Evolutionary conservation across 2,329 filamentous ascomycete genomes (phyloP).

Genomic region (Periglandula ipomoeae): DNA sequence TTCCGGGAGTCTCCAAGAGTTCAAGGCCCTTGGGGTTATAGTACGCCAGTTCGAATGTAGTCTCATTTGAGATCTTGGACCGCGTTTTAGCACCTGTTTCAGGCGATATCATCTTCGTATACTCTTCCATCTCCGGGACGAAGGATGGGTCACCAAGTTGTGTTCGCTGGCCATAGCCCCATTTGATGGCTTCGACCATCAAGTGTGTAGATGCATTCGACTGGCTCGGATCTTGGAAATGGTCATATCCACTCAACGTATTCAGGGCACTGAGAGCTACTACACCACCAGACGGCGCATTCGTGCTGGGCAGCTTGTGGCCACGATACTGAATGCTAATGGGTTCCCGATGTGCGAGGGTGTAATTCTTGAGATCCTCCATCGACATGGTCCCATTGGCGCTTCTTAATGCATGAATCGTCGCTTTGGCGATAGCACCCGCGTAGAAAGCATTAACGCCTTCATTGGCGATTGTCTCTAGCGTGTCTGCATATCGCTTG

Average conservation of each 20-base stretch:
- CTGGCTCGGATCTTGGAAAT: constrained; percentile 46
- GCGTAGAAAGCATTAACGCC: constrained; percentile 63
- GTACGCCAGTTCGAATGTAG: constrained; percentile 28
- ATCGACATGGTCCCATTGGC: constrained; percentile 69
- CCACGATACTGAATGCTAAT: constrained; percentile 57
- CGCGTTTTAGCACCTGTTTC: constrained; percentile 44
- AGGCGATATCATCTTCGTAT: constrained; percentile 57
- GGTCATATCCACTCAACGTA: constrained; percentile 60
- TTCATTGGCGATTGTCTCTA: constrained; percentile 57
- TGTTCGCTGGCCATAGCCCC: constrained; percentile 66
- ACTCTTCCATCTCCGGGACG: constrained; percentile 48
- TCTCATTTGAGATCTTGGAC: constrained; percentile 32
- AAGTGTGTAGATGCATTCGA: constrained; percentile 61
- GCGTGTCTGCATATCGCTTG: constrained; percentile 63
- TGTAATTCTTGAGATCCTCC: constrained; percentile 64
- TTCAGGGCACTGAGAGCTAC: constrained; percentile 69
- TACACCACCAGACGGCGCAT: constrained; percentile 64
- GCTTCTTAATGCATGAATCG: constrained; percentile 53
- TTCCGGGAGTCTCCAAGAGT: constrained; percentile 53
- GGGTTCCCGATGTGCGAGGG: constrained; percentile 51
- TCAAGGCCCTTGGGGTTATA: constrained; percentile 39
- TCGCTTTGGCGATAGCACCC: constrained; percentile 60
- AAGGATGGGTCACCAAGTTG: constrained; percentile 71
- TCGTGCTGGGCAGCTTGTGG: constrained; percentile 57
- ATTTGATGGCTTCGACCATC: constrained; percentile 75